These are phyloP conservation scores for Neocatenulostroma microsporum DNA, from an alignment of 2,329 filamentous ascomycete species.

Conservation along the genomic window DNA sequence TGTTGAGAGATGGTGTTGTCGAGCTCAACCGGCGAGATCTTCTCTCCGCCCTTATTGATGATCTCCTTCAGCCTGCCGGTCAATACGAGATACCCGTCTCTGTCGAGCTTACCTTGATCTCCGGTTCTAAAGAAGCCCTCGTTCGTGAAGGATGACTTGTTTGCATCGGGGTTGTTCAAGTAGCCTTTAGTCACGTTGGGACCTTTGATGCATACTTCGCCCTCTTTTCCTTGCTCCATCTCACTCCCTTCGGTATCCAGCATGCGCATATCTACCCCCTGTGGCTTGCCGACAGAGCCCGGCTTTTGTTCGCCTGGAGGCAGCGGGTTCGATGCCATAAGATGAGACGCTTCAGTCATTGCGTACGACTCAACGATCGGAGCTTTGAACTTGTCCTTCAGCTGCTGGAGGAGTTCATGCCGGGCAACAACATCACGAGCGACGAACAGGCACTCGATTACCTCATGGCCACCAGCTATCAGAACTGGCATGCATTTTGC, in stretches of 20 bases:
- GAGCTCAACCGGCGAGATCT: constrained; percentile 80
- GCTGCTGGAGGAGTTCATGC: too few relatives aligned
- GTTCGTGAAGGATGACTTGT: constrained; percentile 63
- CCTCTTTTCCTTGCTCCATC: constrained; percentile 62
- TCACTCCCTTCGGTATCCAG: constrained; percentile 64
- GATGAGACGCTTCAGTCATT: constrained; percentile 84
- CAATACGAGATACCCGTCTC: constrained; percentile 75
- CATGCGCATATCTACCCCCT: constrained; percentile 75
- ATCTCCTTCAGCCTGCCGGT: constrained; percentile 90
- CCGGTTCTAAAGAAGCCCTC: constrained; percentile 81
- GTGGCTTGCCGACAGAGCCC: constrained; percentile 72
- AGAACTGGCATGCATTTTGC: constrained; percentile 8
- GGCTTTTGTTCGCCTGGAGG: constrained; percentile 66
- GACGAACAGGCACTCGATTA: constrained; percentile 9
- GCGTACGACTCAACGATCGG: constrained; percentile 88
- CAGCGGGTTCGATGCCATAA: constrained; percentile 64
- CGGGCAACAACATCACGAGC: constrained; percentile 16
- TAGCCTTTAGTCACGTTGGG: constrained; percentile 81
- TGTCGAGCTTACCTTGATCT: constrained; percentile 73
- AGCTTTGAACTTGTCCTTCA: too few relatives aligned
- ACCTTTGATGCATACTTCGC: constrained; percentile 74
- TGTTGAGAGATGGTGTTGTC: constrained; percentile 74
- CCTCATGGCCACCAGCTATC: constrained; percentile 1
- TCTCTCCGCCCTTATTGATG: constrained; percentile 85
- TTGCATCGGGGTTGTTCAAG: constrained; percentile 72